phyloP scores from a whole-genome alignment of 1,284 basidiomycete genomes.

The Marasmius oreades region DNA sequence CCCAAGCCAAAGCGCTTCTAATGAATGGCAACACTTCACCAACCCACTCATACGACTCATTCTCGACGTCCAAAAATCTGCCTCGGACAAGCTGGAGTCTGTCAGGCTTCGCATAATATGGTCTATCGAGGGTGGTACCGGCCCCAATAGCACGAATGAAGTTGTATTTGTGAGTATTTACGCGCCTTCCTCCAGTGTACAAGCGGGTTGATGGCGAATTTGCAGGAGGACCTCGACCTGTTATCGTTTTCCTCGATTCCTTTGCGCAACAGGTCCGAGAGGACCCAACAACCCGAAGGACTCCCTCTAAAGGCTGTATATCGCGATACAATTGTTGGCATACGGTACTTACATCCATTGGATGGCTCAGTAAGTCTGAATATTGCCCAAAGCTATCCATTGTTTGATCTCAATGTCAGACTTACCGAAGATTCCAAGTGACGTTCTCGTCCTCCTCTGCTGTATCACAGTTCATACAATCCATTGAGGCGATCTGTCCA shows the following conservation, averaged over 20 bases:
- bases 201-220: neutral
- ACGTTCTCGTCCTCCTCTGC: slow-evolving; percentile 50
- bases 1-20: slow-evolving; percentile 21
- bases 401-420: slow-evolving; percentile 29
- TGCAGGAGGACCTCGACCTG: slow-evolving; percentile 71
- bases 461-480: slow-evolving; percentile 54
- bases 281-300: slow-evolving; percentile 36
- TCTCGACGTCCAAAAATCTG: slow-evolving; percentile 56
- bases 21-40: slow-evolving; percentile 75
- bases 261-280: slow-evolving; percentile 20
- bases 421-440: slow-evolving; percentile 71
- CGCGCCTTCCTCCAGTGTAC: neutral
- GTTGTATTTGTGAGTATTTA: slow-evolving; percentile 56
- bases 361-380: slow-evolving; percentile 21
- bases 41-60: slow-evolving; percentile 62
- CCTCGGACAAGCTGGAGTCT: slow-evolving; percentile 48
- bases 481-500: slow-evolving; percentile 64
- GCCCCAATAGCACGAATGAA: slow-evolving; percentile 38
- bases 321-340: slow-evolving; percentile 64
- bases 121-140: slow-evolving; percentile 40
- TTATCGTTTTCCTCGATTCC: slow-evolving; percentile 54
- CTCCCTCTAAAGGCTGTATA: slow-evolving; percentile 75
- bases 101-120: slow-evolving; percentile 62
- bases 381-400: neutral
- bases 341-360: slow-evolving; percentile 62